Evolutionary conservation across 2,329 filamentous ascomycete species (phyloP).

Genomic region (Aspergillus terreus): DNA sequence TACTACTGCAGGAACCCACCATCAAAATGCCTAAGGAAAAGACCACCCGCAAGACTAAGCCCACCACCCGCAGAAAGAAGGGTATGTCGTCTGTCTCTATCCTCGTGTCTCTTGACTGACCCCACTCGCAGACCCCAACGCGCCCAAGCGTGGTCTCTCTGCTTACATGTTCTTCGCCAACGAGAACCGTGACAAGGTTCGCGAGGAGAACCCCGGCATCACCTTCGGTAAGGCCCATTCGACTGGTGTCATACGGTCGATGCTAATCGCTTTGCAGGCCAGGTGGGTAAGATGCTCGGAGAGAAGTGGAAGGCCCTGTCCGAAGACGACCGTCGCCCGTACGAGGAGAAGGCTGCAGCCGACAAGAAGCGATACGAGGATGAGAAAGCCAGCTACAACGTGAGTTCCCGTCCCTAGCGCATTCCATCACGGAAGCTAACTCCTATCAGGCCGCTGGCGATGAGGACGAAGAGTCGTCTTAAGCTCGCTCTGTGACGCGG

Average conservation of each 20-base stretch:
- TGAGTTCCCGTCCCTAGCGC: constrained; percentile 47
- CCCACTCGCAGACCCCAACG: constrained; percentile 74
- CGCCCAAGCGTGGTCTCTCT: constrained; percentile 97
- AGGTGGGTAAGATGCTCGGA: constrained; percentile 96
- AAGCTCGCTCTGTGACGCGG: constrained; percentile 18
- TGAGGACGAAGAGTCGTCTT: constrained; percentile 52
- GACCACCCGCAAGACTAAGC: constrained; percentile 60
- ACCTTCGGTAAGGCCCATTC: constrained; percentile 68
- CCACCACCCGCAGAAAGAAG: constrained; percentile 67
- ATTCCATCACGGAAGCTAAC: constrained; percentile 3
- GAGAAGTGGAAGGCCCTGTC: constrained; percentile 97
- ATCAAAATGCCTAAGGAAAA: constrained; percentile 66
- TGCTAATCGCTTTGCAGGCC: constrained; percentile 52
- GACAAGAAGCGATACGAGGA: constrained; percentile 99
- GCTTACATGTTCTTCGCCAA: constrained; percentile 99
- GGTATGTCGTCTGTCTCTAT: constrained; percentile 44
- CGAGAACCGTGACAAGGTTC: constrained; percentile 96
- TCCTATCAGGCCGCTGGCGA: constrained; percentile 52
- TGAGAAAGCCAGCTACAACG: constrained; percentile 91
- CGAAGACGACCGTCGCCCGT: constrained; percentile 88
- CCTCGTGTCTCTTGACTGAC: constrained; percentile 13
- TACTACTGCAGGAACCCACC: constrained; percentile 16
- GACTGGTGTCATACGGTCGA: background rate
- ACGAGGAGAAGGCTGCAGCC: constrained; percentile 91
- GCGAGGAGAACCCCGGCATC: constrained; percentile 97